A percentile compares a stretch with the other conserved stretches of the same genome.
phyloP scores from a whole-genome alignment of 2,329 filamentous ascomycete genomes.

The Epichloe coenophiala region DNA sequence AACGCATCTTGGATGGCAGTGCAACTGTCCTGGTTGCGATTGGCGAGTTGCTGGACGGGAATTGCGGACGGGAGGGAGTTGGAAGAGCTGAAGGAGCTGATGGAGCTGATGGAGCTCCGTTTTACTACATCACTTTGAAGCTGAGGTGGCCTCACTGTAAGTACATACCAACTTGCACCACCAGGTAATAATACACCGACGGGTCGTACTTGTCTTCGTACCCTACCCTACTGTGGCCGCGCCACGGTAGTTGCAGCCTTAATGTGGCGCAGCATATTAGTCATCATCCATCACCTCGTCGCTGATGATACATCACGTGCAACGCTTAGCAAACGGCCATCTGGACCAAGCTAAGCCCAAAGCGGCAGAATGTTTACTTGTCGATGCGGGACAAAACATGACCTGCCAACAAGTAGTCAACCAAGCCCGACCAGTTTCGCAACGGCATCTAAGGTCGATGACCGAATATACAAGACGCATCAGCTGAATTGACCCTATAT shows the following conservation, averaged over 20 bases:
- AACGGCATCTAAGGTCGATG: background rate
- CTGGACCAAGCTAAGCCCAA: conserved; percentile 10
- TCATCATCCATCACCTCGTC: background rate
- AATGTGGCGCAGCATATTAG: background rate
- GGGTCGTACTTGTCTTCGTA: no score
- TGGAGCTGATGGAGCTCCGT: conserved; percentile 8
- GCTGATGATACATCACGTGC: conserved; percentile 2
- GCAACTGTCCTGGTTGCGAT: conserved; percentile 5
- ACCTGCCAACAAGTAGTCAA: background rate
- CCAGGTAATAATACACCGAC: no score
- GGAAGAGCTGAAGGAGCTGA: background rate
- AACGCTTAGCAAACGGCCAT: background rate
- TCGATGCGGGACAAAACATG: conserved; percentile 14
- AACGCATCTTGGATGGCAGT: conserved; percentile 45
- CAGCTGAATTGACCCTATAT: background rate
- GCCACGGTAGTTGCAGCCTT: background rate
- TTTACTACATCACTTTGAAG: conserved; percentile 12
- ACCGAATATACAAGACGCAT: background rate
- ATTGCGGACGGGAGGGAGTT: background rate
- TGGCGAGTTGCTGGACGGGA: conserved; percentile 1
- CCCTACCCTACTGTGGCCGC: background rate
- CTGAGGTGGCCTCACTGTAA: conserved; percentile 20
- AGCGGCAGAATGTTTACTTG: conserved; percentile 19
- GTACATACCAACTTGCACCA: no score
- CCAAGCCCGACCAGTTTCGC: background rate